Evolutionary conservation across 148 eudicot species (phyloP), one percentile per base, ranked within the genome.

Genomic region (Simmondsia chinensis): DNA sequence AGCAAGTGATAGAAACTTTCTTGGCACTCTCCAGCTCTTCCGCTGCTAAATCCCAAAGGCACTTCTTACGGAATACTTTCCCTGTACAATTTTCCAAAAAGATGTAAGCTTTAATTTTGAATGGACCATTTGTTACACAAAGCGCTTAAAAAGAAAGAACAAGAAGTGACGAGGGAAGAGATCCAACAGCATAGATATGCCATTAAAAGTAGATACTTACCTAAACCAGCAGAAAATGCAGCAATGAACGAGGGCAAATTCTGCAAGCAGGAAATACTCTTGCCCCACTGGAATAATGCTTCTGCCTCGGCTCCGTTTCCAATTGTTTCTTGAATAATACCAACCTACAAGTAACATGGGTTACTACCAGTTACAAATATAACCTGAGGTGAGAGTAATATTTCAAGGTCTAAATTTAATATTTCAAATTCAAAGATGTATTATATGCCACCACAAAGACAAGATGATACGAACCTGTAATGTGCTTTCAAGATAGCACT

Each of bases 261-360:
- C 52, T 79, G 85, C 55, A 63, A 61, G 56, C 55, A 40, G 18
- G 99, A 73, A 36, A 91, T 68, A 46, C 65, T 68, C 65, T 71
- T 74, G 30, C 99, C 97, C 74, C 76, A 71, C 22, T 28, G 34
- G 48, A 91, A 64, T 42, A 78, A 77, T 56, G 74, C 64, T 74
- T 85, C 83, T 60, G 99, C 94, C 56, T 91, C 94, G 21, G 76
- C 53, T 32, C 72, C 87, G 72, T 79, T 75, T 54, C 99, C 99
- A 50, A 82, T 73, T 29, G 54, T 66, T 56, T 91, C 99, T 44
- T 82, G 79, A 56, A 85, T 56, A 46, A 52, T 43, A 36, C 95
- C 95, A 25, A 82, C 85, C 94, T 87, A 48, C 39, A 42, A 29
- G 16, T 28, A 21, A 43, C 13, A 35, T 12, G 17, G 9, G 15